These are phyloP conservation scores for Allium sativum DNA, from an alignment of 106 monocot genomes.

Conservation along the genomic window DNA sequence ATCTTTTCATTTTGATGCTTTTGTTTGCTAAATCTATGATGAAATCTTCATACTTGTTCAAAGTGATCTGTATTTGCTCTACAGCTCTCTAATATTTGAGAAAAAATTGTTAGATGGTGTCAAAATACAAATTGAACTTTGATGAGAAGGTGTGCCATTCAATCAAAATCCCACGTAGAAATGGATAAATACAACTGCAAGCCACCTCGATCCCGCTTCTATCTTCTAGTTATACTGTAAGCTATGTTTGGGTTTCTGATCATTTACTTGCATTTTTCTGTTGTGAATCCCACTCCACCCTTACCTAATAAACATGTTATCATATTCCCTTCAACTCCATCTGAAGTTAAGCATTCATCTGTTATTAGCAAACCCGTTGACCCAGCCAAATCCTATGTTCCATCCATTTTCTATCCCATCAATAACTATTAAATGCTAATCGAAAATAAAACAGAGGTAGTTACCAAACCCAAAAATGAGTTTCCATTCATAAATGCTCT, in stretches of 20 bases:
- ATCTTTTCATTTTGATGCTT: no score
- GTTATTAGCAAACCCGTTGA: background rate
- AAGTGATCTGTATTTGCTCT: no score
- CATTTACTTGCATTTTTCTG: slow-evolving; percentile 69
- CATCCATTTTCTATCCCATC: no score
- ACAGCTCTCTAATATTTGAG: no score
- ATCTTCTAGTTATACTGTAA: slow-evolving; percentile 38
- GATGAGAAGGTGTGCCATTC: slow-evolving; percentile 52
- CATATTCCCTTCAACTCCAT: background rate
- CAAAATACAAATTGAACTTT: no score
- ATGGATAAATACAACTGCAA: slow-evolving; percentile 66
- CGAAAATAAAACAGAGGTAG: no score
- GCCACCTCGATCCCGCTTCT: slow-evolving; percentile 44
- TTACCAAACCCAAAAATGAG: slow-evolving; percentile 1
- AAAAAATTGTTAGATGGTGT: no score
- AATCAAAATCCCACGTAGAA: slow-evolving; percentile 23
- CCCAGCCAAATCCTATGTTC: background rate
- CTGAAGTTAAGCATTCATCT: background rate
- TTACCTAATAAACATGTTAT: background rate
- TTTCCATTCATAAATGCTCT: slow-evolving; percentile 24
- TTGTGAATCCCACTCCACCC: slow-evolving; percentile 15
- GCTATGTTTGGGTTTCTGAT: slow-evolving; percentile 74
- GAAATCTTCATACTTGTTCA: no score
- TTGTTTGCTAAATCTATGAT: no score
- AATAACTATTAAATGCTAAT: slow-evolving; percentile 15